Base-by-base conservation (phyloP, 768 basidiomycete genomes). In the Rhodotorula kratochvilovae region DNA sequence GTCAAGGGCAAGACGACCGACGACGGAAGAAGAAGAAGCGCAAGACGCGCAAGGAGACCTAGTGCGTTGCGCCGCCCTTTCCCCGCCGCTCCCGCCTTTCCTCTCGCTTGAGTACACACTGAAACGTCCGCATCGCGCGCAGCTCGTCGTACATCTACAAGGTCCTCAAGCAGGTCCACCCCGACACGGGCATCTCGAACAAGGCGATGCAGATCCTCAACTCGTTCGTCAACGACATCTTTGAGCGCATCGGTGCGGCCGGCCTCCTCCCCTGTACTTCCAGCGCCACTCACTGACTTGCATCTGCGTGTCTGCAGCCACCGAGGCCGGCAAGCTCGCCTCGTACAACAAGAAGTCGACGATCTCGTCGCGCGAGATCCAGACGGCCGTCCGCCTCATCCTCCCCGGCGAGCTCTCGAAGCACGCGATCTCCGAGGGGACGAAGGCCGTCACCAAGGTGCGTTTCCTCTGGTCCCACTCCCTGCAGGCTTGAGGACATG, bases 171-270 rank as follows among this genome's bases (percentile, higher is more conserved):
- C 77, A 97, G 84, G 94, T 97, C 70, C 95, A 97, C 84, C 92
- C 94, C 62, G 95, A 97, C 79, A 98, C 92, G 61, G 95, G 94
- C 88, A 97, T 97, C 84, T 94, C 93, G 66, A 97, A 96, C 88
- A 91, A 78, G 77, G 77, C 76, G 10, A 78, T 78, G 77, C 69
- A 76, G 64, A 77, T 78, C 60, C 71, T 78, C 63, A 78, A 78
- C 72, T 65, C 39, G 50, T 78, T 78, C 75, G 77, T 78, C 59
- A 77, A 77, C 68, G 77, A 78, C 61, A 77, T 82, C 76, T 82
- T 83, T 67, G 82, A 83, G 79, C 80, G 81, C 66, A 82, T 82
- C 76, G 92, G 70, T 71, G 25, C 15, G 70, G 43, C 16, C 19
- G 8, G 17, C 42, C 23, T 50, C 12, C 10, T 43, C 1, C 54